phyloP scores from a whole-genome alignment of 495 filamentous ascomycete species.

The Apiosordaria backusii region DNA sequence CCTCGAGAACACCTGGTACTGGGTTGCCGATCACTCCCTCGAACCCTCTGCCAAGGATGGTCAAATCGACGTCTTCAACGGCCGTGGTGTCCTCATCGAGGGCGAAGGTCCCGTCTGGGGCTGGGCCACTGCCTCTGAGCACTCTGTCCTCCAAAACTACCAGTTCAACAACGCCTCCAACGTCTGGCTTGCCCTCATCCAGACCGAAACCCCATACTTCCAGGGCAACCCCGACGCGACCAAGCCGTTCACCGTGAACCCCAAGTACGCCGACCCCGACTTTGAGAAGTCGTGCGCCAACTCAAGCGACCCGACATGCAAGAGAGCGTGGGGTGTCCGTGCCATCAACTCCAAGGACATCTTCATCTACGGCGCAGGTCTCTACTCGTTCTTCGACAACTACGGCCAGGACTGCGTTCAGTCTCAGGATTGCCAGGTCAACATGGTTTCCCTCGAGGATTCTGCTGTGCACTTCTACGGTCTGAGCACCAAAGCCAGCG shows the following conservation, averaged over 20 bases:
- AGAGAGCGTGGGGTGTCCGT: constrained; percentile 82
- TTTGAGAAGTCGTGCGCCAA: constrained; percentile 60
- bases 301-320: constrained; percentile 61
- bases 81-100: constrained; percentile 80
- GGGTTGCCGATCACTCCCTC: constrained; percentile 92
- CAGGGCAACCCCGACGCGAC: constrained; percentile 79
- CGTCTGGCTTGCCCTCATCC: constrained; percentile 80
- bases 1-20: constrained; percentile 92
- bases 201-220: constrained; percentile 91
- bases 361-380: constrained; percentile 70
- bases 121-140: constrained; percentile 81
- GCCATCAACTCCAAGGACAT: constrained; percentile 65
- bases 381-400: constrained; percentile 88
- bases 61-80: constrained; percentile 90
- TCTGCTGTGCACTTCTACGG: constrained; percentile 68
- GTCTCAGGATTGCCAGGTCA: constrained; percentile 74
- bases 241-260: constrained; percentile 60
- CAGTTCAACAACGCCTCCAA: constrained; percentile 76
- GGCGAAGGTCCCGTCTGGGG: constrained; percentile 59
- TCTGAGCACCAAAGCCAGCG: constrained; percentile 81
- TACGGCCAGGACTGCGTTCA: constrained; percentile 74
- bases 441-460: constrained; percentile 81
- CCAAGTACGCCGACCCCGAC: constrained; percentile 68
- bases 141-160: constrained; percentile 85
- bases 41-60: constrained; percentile 71